A percentile compares a stretch with the other conserved stretches of the same genome.
Evolutionary conservation across 306 rosid genomes (phyloP).

Genomic region (Herpetospermum pedunculosum): DNA sequence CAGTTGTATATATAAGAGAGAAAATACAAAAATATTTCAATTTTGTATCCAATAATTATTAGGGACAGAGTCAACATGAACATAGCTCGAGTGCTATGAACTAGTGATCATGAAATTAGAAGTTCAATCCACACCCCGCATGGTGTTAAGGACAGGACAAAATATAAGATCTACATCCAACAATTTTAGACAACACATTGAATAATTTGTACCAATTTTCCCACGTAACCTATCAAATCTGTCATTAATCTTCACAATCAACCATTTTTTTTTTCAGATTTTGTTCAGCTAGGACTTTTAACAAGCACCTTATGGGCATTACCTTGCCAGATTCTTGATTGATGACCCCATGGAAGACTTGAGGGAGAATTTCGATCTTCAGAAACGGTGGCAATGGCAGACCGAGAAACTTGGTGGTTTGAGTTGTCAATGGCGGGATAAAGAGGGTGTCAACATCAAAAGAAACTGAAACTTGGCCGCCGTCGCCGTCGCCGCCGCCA

Average conservation of each 20-base stretch:
- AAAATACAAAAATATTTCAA: too few relatives aligned
- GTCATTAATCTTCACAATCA: neutral
- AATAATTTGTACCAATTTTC: too few relatives aligned
- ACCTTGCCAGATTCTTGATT: conserved; percentile 67
- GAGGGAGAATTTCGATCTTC: conserved; percentile 63
- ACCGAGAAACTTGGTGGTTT: conserved; percentile 74
- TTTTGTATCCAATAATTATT: too few relatives aligned
- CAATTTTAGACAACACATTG: too few relatives aligned
- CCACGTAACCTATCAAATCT: too few relatives aligned
- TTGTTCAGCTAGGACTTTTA: neutral
- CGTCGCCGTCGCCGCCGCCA: conserved; percentile 12
- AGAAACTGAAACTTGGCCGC: conserved; percentile 33
- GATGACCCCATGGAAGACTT: conserved; percentile 50
- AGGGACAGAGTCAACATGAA: too few relatives aligned
- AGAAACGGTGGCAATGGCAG: conserved; percentile 80
- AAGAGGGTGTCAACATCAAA: conserved; percentile 60
- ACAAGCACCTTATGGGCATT: neutral
- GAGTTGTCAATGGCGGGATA: conserved; percentile 61
- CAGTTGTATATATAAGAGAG: too few relatives aligned
- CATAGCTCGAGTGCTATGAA: too few relatives aligned
- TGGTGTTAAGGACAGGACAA: too few relatives aligned
- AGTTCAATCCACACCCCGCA: too few relatives aligned
- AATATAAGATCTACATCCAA: too few relatives aligned
- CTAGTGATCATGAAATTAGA: too few relatives aligned
- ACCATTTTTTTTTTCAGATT: neutral